phyloP scores from a whole-genome alignment of 129 eudicot species.

The Tanacetum coccineum region DNA sequence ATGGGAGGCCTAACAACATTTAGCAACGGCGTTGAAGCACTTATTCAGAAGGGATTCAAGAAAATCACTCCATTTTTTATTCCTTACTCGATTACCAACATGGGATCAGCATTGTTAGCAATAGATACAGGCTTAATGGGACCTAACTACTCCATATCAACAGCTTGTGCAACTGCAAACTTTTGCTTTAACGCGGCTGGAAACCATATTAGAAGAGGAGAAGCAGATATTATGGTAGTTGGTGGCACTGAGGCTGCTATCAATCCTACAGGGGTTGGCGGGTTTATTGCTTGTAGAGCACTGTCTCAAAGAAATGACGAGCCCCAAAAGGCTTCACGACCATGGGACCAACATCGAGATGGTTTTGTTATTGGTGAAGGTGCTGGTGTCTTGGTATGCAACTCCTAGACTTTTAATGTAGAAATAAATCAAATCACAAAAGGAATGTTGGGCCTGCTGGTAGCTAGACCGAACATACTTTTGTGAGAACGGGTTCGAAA shows the following conservation, averaged over 20 bases:
- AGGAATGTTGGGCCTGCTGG: no score
- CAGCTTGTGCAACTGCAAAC: no score
- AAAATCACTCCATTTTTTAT: no score
- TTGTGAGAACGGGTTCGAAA: no score
- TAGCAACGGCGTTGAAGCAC: not conserved
- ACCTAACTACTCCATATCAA: no score
- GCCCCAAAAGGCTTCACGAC: constrained; percentile 64
- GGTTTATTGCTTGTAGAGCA: constrained; percentile 80
- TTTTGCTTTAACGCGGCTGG: no score
- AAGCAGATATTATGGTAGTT: not conserved
- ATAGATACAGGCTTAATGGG: no score
- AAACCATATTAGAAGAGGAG: no score
- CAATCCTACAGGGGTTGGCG: constrained; percentile 63
- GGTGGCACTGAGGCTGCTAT: constrained; percentile 83
- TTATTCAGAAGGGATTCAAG: no score
- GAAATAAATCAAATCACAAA: not conserved
- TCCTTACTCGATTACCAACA: no score
- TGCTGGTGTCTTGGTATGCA: constrained; percentile 48
- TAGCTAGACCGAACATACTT: no score
- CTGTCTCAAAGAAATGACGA: constrained; percentile 32
- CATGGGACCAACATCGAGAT: constrained; percentile 76
- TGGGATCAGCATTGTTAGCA: no score
- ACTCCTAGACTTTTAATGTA: constrained; percentile 4
- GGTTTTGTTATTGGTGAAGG: constrained; percentile 47
- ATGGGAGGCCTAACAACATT: not conserved